phyloP scores from a whole-genome alignment of 2,329 filamentous ascomycete genomes.

The Aspergillus costaricaensis region DNA sequence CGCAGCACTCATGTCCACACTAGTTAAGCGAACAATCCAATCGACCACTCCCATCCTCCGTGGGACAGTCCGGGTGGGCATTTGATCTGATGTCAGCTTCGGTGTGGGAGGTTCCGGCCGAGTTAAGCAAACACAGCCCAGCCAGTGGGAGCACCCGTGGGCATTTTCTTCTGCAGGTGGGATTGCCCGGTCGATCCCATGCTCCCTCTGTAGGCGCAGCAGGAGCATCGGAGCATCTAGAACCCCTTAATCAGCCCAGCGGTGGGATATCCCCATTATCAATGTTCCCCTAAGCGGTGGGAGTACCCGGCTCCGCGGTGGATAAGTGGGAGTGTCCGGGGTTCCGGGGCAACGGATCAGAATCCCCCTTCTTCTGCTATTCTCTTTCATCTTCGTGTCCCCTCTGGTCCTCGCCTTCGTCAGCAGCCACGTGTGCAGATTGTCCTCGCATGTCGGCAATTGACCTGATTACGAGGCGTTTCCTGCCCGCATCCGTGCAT shows the following conservation, averaged over 20 bases:
- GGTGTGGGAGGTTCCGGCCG: not conserved
- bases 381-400: no score
- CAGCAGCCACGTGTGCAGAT: no score
- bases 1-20: not conserved
- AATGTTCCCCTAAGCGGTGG: not conserved
- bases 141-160: not conserved
- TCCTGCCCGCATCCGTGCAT: no score
- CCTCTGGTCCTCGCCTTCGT: no score
- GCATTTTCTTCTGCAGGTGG: not conserved
- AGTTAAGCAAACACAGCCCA: not conserved
- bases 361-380: not conserved
- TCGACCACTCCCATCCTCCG: not conserved
- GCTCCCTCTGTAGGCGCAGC: not conserved
- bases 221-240: not conserved
- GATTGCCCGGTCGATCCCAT: not conserved
- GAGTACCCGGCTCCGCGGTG: not conserved
- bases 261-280: not conserved
- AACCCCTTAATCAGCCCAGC: not conserved
- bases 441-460: no score
- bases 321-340: not conserved
- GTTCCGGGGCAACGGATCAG: not conserved
- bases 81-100: not conserved
- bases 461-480: no score
- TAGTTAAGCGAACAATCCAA: not conserved
- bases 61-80: not conserved